These are phyloP conservation scores for Fusarium mundagurra DNA, from an alignment of 2,329 filamentous ascomycete genomes.

Conservation along the genomic window DNA sequence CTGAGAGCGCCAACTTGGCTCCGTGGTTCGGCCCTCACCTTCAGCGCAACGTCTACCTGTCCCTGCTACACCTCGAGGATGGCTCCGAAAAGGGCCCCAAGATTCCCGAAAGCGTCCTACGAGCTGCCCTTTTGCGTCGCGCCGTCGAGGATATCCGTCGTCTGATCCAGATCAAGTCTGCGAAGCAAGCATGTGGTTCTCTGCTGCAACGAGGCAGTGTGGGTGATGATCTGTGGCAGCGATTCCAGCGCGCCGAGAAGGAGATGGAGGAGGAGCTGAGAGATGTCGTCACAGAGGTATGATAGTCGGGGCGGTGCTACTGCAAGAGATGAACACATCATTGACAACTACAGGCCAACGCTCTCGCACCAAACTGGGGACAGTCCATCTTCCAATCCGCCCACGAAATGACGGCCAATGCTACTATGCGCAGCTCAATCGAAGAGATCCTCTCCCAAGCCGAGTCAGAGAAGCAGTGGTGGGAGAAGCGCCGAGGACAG, in stretches of 20 bases:
- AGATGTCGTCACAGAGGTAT: conserved; percentile 91
- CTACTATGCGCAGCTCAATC: conserved; percentile 76
- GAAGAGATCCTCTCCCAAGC: conserved; percentile 78
- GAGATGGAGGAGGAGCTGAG: conserved; percentile 96
- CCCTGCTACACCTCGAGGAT: conserved; percentile 80
- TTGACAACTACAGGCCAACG: conserved; percentile 76
- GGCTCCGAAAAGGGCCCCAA: conserved; percentile 72
- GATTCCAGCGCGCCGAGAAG: conserved; percentile 91
- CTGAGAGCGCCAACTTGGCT: conserved; percentile 82
- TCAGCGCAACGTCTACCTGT: conserved; percentile 93
- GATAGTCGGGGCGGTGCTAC: background rate
- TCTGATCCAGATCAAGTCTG: conserved; percentile 86
- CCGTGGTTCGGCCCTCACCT: conserved; percentile 95
- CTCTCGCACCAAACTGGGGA: conserved; percentile 88
- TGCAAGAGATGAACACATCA: background rate
- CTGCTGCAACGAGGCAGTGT: conserved; percentile 91
- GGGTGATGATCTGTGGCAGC: conserved; percentile 94
- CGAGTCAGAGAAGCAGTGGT: conserved; percentile 85
- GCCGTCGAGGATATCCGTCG: conserved; percentile 93
- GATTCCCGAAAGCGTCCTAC: conserved; percentile 85
- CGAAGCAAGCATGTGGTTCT: conserved; percentile 86
- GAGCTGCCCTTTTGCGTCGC: conserved; percentile 87
- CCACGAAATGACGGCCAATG: conserved; percentile 93
- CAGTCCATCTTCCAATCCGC: conserved; percentile 96
- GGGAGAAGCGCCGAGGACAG: conserved; percentile 81